These are phyloP conservation scores for Paramecium tetraurelia DNA, from an alignment of 73 alveolate genomes.

Conservation along the genomic window DNA sequence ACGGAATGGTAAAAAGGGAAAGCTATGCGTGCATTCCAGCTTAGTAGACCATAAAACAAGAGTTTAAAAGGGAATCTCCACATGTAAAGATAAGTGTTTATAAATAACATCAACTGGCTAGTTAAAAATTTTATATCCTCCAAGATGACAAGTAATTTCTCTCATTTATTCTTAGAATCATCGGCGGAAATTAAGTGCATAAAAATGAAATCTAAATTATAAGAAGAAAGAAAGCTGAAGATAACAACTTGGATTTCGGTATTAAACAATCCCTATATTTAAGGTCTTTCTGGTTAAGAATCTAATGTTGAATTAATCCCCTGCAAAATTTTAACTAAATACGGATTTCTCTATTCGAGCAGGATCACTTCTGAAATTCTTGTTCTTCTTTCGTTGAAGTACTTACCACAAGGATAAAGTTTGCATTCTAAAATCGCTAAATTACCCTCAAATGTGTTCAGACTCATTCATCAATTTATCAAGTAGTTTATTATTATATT, in stretches of 20 bases:
- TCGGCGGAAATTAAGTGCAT: background rate
- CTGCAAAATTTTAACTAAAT: background rate
- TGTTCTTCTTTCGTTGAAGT: background rate
- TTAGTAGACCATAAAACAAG: background rate
- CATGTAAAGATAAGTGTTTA: background rate
- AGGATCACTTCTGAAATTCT: background rate
- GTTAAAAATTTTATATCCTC: background rate
- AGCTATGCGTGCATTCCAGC: background rate
- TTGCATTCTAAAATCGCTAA: background rate
- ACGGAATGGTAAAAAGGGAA: background rate
- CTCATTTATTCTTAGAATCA: background rate
- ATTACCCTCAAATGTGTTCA: background rate
- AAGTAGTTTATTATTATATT: background rate
- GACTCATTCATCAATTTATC: background rate
- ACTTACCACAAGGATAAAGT: background rate
- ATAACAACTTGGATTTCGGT: background rate
- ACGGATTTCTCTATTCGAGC: background rate
- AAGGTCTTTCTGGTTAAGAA: background rate
- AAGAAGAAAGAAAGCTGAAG: background rate
- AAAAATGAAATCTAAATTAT: background rate
- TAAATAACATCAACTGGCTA: background rate
- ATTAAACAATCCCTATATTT: background rate
- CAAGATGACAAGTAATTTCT: slow-evolving; percentile 1
- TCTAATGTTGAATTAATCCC: background rate
- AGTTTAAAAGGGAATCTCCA: background rate